Conservation (phyloP, 2,329 filamentous ascomycete genomes). For the Arthrinium phaeospermum region DNA sequence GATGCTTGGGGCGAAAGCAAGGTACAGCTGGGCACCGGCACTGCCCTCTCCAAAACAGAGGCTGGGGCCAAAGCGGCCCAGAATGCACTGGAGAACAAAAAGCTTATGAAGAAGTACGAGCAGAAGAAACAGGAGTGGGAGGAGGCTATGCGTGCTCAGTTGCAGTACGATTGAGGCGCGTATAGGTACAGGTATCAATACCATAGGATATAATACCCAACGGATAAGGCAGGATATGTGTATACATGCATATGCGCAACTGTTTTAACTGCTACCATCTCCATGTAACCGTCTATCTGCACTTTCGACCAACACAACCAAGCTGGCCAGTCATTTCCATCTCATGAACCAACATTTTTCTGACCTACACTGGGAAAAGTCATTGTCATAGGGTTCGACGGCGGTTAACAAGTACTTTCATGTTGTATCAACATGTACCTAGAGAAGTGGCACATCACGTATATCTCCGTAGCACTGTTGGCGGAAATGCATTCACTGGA, state of each 20-base stretch:
- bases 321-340: background rate
- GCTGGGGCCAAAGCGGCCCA: constrained; percentile 71
- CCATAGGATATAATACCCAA: background rate
- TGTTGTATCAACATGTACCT: no score
- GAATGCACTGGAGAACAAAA: constrained; percentile 69
- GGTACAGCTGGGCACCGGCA: constrained; percentile 67
- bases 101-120: constrained; percentile 58
- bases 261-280: background rate
- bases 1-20: constrained; percentile 71
- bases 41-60: constrained; percentile 70
- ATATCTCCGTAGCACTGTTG: no score
- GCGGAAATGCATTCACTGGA: no score
- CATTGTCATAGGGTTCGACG: no score
- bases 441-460: no score
- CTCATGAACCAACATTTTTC: background rate
- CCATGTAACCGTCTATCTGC: background rate
- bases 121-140: constrained; percentile 54
- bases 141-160: constrained; percentile 34
- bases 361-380: background rate
- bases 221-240: no score
- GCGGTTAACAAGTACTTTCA: no score
- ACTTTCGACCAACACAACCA: background rate
- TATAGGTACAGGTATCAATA: background rate
- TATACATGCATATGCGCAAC: background rate
- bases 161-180: constrained; percentile 13